A percentile compares a stretch with the other conserved stretches of the same genome.
Conservation (phyloP, 192 early-diverging fungal genomes). For the Umbelopsis sp. region DNA sequence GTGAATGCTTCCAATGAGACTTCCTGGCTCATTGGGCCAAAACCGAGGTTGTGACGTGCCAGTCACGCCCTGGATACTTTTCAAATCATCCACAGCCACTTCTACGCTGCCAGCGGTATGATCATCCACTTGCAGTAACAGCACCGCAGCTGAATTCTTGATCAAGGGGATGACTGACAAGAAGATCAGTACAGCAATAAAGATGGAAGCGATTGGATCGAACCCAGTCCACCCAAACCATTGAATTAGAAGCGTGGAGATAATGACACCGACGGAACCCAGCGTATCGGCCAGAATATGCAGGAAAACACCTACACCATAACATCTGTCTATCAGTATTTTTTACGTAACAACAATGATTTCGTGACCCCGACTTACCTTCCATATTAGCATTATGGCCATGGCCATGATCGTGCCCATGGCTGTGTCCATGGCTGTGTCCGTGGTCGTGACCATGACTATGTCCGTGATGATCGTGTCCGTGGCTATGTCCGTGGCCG, state of each 20-base stretch:
- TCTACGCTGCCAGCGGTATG: slow-evolving; percentile 43
- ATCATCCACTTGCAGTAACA: slow-evolving; percentile 56
- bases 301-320: slow-evolving; percentile 73
- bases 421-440: slow-evolving; percentile 56
- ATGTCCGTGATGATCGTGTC: slow-evolving; percentile 40
- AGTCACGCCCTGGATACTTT: slow-evolving; percentile 40
- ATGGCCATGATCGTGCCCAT: slow-evolving; percentile 62
- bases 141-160: slow-evolving; percentile 59
- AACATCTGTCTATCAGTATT: not conserved
- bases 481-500: slow-evolving; percentile 57
- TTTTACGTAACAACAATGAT: slow-evolving; percentile 20
- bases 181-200: slow-evolving; percentile 89
- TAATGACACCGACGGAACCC: slow-evolving; percentile 94
- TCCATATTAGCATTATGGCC: slow-evolving; percentile 87
- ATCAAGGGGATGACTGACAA: slow-evolving; percentile 85
- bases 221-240: slow-evolving; percentile 94
- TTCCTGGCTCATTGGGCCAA: slow-evolving; percentile 60
- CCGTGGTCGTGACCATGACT: slow-evolving; percentile 64
- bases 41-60: slow-evolving; percentile 51
- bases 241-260: slow-evolving; percentile 89
- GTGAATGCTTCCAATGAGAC: slow-evolving; percentile 56
- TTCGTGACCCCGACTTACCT: slow-evolving; percentile 45
- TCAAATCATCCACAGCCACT: slow-evolving; percentile 51
- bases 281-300: slow-evolving; percentile 95
- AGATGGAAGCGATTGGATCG: slow-evolving; percentile 92